Base-by-base conservation (phyloP, 345 rosid genomes). In the Arabidopsis arenosa region DNA sequence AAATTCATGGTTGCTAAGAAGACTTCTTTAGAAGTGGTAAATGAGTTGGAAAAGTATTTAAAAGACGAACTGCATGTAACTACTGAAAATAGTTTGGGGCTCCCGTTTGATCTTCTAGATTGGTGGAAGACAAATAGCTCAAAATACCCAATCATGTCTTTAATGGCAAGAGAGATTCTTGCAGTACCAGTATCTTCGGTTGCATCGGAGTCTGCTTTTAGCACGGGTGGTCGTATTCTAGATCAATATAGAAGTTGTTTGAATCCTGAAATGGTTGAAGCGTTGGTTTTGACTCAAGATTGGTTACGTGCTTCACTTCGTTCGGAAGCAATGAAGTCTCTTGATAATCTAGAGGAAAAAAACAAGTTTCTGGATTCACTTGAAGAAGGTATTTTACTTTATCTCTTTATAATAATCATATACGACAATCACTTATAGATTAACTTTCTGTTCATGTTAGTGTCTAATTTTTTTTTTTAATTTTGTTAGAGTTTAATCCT, bases 321-420 rank as follows among this genome's bases (percentile, higher is more conserved):
- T 37, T 37, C 28, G 8, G 30, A 59, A 36, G 9, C 41, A 7
- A 39, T 59, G 36, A 59, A 18, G 28, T 35, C 44, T 59, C 45
- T 37, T 18, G 64, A 59, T 11, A 59, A 36, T 4, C n/a, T 59
- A 17, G 45, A 59, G 30, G 45, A 59, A 4, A 28, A 36, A 3
- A 59, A 36, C 64, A 36, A 36, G 30, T 59, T 59, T 59, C 15
- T 59, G 45, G 64, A 57, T 57, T 57, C 63, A 28, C 41, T 39
- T 39, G 41, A 39, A 39, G 41, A 39, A 39, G 41, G 41, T 39
- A 39, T 28, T 28, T 28, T 28, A 28, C 32, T 28, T 28, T 28
- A 28, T 28, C 5, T 2, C 32, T 28, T 28, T 28, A 28, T 28
- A 28, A 28, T 28, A 28, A 28, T 28, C 5, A 28, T 28, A 28